phyloP scores from a whole-genome alignment of 192 early-diverging fungal genomes.

The Backusella liffmaniae region DNA sequence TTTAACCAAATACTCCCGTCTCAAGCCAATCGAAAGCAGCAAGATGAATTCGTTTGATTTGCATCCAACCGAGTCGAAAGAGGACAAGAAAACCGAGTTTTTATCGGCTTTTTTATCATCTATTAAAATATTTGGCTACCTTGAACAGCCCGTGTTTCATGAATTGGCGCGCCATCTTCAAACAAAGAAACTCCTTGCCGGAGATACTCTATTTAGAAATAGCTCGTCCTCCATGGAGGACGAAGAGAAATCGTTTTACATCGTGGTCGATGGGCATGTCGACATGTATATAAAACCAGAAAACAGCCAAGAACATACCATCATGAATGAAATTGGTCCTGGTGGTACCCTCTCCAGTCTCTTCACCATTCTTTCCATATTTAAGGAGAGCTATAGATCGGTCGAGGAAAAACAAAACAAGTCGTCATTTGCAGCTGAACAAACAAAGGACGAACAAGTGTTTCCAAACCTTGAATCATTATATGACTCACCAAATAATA shows the following conservation, averaged over 20 bases:
- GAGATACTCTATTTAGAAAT: conserved; percentile 67
- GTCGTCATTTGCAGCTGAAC: not conserved
- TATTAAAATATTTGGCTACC: conserved; percentile 97
- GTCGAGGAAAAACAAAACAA: conserved; percentile 35
- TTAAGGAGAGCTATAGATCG: conserved; percentile 70
- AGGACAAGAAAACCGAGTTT: conserved; percentile 42
- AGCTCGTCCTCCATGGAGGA: conserved; percentile 36
- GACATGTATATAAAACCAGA: conserved; percentile 78
- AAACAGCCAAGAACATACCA: conserved; percentile 51
- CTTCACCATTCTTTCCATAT: conserved; percentile 88
- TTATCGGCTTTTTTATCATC: conserved; percentile 76
- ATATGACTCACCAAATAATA: not conserved
- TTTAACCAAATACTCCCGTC: conserved; percentile 70
- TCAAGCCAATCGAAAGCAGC: conserved; percentile 52
- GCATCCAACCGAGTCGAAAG: conserved; percentile 59
- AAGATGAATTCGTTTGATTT: conserved; percentile 63
- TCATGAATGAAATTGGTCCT: conserved; percentile 85
- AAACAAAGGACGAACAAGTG: not conserved
- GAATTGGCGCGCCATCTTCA: conserved; percentile 91
- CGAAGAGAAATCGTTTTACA: conserved; percentile 82
- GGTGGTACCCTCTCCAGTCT: conserved; percentile 91
- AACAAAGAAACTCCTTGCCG: conserved; percentile 67
- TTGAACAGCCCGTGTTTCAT: conserved; percentile 94
- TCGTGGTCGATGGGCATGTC: conserved; percentile 96
- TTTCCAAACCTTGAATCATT: not conserved